Conservation (phyloP, 2,329 filamentous ascomycete species). For the Talaromyces sp. region DNA sequence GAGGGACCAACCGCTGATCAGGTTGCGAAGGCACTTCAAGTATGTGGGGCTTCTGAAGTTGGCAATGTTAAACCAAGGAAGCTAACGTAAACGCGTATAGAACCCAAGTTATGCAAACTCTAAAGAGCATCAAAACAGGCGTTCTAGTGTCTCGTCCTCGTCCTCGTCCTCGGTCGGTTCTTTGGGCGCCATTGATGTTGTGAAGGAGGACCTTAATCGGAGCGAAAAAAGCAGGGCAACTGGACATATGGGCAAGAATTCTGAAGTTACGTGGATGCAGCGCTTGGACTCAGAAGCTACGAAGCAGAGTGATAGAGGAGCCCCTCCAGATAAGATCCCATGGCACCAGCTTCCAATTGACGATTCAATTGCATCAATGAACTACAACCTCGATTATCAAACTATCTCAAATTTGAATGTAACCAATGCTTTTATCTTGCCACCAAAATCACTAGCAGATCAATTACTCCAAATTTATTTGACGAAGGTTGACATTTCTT, state of each 20-base stretch:
- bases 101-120: not conserved
- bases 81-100: too few relatives aligned
- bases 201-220: slow-evolving; percentile 10
- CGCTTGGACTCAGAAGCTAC: slow-evolving; percentile 17
- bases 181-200: not conserved
- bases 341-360: not conserved
- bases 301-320: not conserved
- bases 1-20: not conserved
- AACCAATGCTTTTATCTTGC: not conserved
- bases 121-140: slow-evolving; percentile 1
- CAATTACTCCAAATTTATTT: slow-evolving; percentile 24
- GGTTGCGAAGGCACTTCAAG: not conserved
- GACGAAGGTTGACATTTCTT: slow-evolving; percentile 30
- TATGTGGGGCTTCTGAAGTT: not conserved
- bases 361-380: not conserved
- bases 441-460: not conserved
- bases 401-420: not conserved
- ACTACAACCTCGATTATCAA: slow-evolving; percentile 4
- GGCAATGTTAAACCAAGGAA: too few relatives aligned
- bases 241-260: slow-evolving; percentile 27
- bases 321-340: not conserved
- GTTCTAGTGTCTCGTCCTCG: not conserved
- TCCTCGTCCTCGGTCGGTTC: too few relatives aligned
- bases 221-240: slow-evolving; percentile 22
- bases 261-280: slow-evolving; percentile 31